Conservation (phyloP, 495 filamentous ascomycete genomes). For the Darksidea phi region DNA sequence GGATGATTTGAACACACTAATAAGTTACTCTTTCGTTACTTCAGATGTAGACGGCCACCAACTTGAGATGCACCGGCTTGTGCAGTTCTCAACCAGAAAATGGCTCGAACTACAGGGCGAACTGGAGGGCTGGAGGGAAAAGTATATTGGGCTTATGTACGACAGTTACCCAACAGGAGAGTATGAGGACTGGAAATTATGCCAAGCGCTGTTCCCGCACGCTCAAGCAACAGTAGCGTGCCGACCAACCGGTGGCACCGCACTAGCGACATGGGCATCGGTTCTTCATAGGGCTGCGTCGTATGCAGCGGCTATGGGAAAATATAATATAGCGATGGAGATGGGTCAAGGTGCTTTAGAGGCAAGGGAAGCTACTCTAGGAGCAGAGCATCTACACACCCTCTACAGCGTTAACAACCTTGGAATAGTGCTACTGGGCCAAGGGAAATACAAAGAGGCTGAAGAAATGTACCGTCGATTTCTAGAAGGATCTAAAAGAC, state of each 20-base stretch:
- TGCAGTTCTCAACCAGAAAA: slow-evolving; percentile 48
- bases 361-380: slow-evolving; percentile 6
- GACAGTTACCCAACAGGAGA: slow-evolving; percentile 2
- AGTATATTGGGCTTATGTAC: slow-evolving; percentile 43
- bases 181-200: slow-evolving; percentile 24
- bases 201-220: slow-evolving; percentile 24
- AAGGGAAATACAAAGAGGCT: slow-evolving; percentile 30
- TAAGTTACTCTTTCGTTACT: slow-evolving; percentile 29
- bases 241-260: background rate
- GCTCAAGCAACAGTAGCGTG: background rate
- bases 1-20: slow-evolving; percentile 26
- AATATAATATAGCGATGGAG: slow-evolving; percentile 14
- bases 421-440: background rate
- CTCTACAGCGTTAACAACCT: slow-evolving; percentile 5
- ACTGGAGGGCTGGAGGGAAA: slow-evolving; percentile 45
- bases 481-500: no score
- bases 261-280: slow-evolving; percentile 13
- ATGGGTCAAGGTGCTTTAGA: slow-evolving; percentile 10
- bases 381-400: slow-evolving; percentile 19
- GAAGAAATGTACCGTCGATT: slow-evolving; percentile 28
- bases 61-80: slow-evolving; percentile 53
- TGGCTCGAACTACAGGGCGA: slow-evolving; percentile 48
- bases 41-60: slow-evolving; percentile 22
- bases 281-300: slow-evolving; percentile 15
- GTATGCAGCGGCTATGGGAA: slow-evolving; percentile 12